Conservation (phyloP, 108 stramenopile species). For the Nitzschia putrida region DNA sequence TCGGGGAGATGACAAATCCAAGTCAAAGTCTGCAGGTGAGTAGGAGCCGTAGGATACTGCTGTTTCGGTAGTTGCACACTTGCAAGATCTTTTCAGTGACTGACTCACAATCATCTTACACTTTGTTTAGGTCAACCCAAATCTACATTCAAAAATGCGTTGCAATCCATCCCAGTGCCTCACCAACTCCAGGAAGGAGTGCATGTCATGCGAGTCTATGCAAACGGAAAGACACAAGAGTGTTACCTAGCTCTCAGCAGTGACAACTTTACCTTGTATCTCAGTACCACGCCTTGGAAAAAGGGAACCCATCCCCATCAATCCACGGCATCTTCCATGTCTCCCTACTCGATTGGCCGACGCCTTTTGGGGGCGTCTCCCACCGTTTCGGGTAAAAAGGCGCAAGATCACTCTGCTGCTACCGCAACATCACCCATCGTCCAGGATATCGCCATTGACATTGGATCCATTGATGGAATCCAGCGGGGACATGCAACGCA, state of each 20-base stretch:
- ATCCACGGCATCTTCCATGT: not conserved
- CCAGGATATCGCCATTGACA: slow-evolving; percentile 54
- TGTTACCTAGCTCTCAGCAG: slow-evolving; percentile 49
- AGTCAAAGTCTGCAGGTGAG: not conserved
- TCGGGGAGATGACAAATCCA: not conserved
- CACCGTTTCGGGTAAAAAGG: not conserved
- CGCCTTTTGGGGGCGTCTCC: not conserved
- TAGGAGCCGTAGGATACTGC: too few species aligned
- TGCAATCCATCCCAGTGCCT: slow-evolving; percentile 57
- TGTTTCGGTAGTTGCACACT: too few species aligned
- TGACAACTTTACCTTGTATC: slow-evolving; percentile 76
- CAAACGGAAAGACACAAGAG: slow-evolving; percentile 66
- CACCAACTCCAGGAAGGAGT: slow-evolving; percentile 55
- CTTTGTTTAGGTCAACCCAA: not conserved
- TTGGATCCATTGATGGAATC: slow-evolving; percentile 81
- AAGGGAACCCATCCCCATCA: not conserved
- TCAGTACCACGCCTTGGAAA: slow-evolving; percentile 24
- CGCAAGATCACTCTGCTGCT: not conserved
- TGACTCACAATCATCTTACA: too few species aligned
- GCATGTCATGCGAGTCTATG: slow-evolving; percentile 53
- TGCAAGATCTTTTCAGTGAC: too few species aligned
- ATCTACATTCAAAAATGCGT: slow-evolving; percentile 54
- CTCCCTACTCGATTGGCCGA: not conserved
- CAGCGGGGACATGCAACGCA: slow-evolving; percentile 59
- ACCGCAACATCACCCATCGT: not conserved